Evolutionary conservation across 78 protist genomes (phyloP).

Genomic region (Isochrysis galbana): DNA sequence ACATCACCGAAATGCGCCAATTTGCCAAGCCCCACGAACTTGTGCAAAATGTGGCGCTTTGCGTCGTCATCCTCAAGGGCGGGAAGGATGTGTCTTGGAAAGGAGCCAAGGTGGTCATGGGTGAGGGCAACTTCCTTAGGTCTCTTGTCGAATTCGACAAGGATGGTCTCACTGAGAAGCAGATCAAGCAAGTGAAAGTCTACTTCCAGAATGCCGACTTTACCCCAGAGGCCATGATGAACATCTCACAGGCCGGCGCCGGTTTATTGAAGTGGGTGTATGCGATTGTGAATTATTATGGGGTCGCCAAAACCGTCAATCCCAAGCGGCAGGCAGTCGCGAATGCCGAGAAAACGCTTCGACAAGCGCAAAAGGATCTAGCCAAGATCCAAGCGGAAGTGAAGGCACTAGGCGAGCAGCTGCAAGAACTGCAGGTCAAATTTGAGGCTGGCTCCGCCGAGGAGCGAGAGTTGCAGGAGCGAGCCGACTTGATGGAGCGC

Average conservation of each 20-base stretch:
- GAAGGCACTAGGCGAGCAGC: slow-evolving; percentile 17
- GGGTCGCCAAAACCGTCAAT: slow-evolving; percentile 57
- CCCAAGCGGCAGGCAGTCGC: slow-evolving; percentile 65
- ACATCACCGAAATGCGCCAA: slow-evolving; percentile 71
- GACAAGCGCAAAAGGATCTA: slow-evolving; percentile 25
- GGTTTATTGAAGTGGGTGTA: slow-evolving; percentile 75
- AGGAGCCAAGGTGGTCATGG: slow-evolving; percentile 73
- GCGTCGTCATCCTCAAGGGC: slow-evolving; percentile 53
- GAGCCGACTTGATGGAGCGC: slow-evolving; percentile 66
- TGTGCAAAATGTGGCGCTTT: slow-evolving; percentile 66
- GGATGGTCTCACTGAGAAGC: slow-evolving; percentile 46
- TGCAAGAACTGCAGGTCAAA: slow-evolving; percentile 12
- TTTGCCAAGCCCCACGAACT: slow-evolving; percentile 63
- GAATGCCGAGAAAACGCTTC: slow-evolving; percentile 29
- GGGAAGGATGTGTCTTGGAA: slow-evolving; percentile 57
- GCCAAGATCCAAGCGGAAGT: slow-evolving; percentile 17
- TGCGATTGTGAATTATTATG: slow-evolving; percentile 74
- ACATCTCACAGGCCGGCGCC: slow-evolving; percentile 62
- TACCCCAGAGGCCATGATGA: slow-evolving; percentile 28
- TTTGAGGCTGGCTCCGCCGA: slow-evolving; percentile 46
- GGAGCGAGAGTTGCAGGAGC: slow-evolving; percentile 41
- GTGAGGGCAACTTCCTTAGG: slow-evolving; percentile 48
- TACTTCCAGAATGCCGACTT: slow-evolving; percentile 12
- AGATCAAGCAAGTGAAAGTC: slow-evolving; percentile 46
- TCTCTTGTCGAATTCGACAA: slow-evolving; percentile 47